Percentiles rank a stretch among this genome's conserved stretches.
Evolutionary conservation across 441 rosid genomes (phyloP).

Genomic region (Sinapis alba): DNA sequence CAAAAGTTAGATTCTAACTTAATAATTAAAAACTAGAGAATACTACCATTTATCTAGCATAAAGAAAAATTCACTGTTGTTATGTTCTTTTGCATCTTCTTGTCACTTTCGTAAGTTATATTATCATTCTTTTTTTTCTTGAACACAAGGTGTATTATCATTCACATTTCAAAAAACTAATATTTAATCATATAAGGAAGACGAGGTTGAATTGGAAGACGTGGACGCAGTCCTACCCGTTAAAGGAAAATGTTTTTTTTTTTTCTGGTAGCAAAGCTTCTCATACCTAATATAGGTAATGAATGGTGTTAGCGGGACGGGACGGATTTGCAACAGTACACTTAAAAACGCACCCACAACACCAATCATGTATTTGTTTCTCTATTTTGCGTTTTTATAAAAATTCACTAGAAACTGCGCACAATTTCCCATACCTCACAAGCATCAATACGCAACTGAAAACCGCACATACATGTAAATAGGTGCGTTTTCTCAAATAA

Average conservation of each 20-base stretch:
- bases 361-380: no score
- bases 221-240: slow-evolving; percentile 23
- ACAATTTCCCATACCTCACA: no score
- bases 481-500: no score
- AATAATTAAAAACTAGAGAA: background rate
- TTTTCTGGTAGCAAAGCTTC: background rate
- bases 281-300: background rate
- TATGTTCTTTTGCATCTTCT: background rate
- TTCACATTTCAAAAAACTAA: background rate
- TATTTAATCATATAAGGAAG: background rate
- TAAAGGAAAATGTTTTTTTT: background rate
- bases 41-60: background rate
- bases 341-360: no score
- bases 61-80: background rate
- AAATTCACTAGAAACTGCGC: no score
- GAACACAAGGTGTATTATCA: background rate
- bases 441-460: no score
- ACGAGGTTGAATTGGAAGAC: slow-evolving; percentile 9
- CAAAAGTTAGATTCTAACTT: background rate
- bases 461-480: no score
- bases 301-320: no score
- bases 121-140: no score
- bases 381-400: no score
- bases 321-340: no score
- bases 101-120: background rate